These are phyloP conservation scores for Apiospora saccharicola DNA, from an alignment of 2,329 filamentous ascomycete genomes.

Conservation along the genomic window DNA sequence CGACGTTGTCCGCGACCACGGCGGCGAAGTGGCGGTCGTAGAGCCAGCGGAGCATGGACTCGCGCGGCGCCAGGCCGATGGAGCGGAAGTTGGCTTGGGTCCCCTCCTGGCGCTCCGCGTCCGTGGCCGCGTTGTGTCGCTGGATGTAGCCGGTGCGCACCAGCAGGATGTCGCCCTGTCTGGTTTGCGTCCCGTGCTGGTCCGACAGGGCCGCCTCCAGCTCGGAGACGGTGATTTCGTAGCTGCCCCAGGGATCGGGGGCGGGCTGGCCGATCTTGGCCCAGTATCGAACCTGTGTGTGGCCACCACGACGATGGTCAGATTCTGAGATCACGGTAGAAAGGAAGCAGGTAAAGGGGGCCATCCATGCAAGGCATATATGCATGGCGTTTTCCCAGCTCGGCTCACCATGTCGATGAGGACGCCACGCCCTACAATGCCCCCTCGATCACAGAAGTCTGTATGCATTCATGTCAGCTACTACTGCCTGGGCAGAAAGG, in stretches of 20 bases:
- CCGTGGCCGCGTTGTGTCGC: constrained; percentile 33
- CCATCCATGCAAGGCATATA: neutral
- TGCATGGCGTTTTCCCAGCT: neutral
- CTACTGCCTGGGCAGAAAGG: neutral
- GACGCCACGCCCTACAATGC: constrained; percentile 24
- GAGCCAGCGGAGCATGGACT: constrained; percentile 47
- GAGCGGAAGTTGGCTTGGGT: constrained; percentile 30
- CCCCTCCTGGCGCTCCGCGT: constrained; percentile 27
- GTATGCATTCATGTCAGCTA: neutral
- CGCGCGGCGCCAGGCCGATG: constrained; percentile 44
- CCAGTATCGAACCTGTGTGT: constrained; percentile 5
- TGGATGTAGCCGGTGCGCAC: constrained; percentile 31
- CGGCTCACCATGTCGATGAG: constrained; percentile 25
- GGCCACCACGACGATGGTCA: neutral
- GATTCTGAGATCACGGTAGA: neutral
- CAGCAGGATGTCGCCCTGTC: constrained; percentile 15
- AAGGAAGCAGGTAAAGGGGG: neutral
- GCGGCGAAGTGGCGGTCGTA: constrained; percentile 52
- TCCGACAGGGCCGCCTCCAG: neutral
- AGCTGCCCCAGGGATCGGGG: constrained; percentile 23
- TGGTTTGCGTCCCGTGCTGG: neutral
- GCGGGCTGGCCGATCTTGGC: constrained; percentile 7
- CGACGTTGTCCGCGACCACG: constrained; percentile 49
- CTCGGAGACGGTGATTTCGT: constrained; percentile 14
- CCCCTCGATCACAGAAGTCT: constrained; percentile 19